A percentile compares a stretch with the other conserved stretches of the same genome.
phyloP scores from a whole-genome alignment of 306 rosid genomes.

The Vicia faba region DNA sequence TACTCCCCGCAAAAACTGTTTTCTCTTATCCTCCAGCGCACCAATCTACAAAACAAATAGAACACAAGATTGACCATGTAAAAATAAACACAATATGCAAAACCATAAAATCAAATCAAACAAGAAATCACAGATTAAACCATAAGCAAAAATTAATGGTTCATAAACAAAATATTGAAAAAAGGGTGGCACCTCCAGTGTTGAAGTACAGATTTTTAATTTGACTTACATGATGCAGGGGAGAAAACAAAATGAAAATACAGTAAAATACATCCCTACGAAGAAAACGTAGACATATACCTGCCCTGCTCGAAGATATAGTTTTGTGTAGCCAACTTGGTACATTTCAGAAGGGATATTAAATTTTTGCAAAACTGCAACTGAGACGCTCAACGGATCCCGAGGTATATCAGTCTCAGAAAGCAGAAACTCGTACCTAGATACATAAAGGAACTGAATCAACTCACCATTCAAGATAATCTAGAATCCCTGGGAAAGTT shows the following conservation, averaged over 20 bases:
- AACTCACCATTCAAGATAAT: constrained; percentile 34
- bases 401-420: constrained; percentile 42
- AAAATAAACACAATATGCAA: constrained; percentile 34
- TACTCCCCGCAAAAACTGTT: constrained; percentile 58
- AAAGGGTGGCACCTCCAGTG: not conserved
- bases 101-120: constrained; percentile 33
- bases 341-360: constrained; percentile 76
- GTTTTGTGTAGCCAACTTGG: constrained; percentile 82
- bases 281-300: constrained; percentile 48
- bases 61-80: constrained; percentile 37
- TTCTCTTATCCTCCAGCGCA: constrained; percentile 73
- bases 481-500: constrained; percentile 26
- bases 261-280: constrained; percentile 17
- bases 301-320: constrained; percentile 83
- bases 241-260: constrained; percentile 2
- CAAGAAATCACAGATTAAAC: not conserved
- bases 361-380: constrained; percentile 70
- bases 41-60: constrained; percentile 58
- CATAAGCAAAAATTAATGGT: constrained; percentile 19
- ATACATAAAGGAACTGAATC: constrained; percentile 25
- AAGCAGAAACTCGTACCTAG: constrained; percentile 76
- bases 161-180: constrained; percentile 19
- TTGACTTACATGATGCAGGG: constrained; percentile 1
- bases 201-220: constrained; percentile 11
- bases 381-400: constrained; percentile 77